Conservation (phyloP, 257 asterid genomes). For the Scutellaria minor region DNA sequence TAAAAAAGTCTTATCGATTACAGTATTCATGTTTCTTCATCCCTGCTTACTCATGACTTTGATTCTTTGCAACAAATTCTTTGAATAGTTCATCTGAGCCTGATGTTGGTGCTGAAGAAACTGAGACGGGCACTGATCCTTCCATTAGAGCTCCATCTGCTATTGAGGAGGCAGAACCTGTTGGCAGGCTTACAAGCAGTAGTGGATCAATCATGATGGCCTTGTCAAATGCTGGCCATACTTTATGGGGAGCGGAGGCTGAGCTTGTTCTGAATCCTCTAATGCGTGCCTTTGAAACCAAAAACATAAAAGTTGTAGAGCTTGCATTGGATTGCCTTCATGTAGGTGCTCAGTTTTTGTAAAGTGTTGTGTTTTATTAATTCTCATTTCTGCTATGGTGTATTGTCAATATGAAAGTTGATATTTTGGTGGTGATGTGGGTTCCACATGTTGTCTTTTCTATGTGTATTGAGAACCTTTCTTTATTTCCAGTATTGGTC, state of each 20-base stretch:
- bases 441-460: constrained; percentile 16
- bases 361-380: constrained; percentile 21
- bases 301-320: constrained; percentile 82
- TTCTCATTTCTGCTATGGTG: constrained; percentile 29
- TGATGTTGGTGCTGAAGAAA: constrained; percentile 55
- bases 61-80: constrained; percentile 32
- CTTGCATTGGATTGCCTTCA: constrained; percentile 99
- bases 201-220: constrained; percentile 55
- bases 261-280: constrained; percentile 92
- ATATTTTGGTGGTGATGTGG: constrained; percentile 23
- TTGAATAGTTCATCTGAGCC: constrained; percentile 55
- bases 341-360: constrained; percentile 62
- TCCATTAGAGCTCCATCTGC: constrained; percentile 49
- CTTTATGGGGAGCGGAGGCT: constrained; percentile 79
- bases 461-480: constrained; percentile 9
- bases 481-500: constrained; percentile 19
- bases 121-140: constrained; percentile 49
- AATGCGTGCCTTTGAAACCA: constrained; percentile 89
- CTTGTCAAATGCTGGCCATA: constrained; percentile 83
- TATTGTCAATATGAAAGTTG: constrained; percentile 27
- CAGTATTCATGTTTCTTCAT: constrained; percentile 27
- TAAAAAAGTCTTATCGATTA: constrained; percentile 12
- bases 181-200: constrained; percentile 41
- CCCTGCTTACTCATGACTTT: constrained; percentile 33
- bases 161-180: constrained; percentile 53